These are phyloP conservation scores for Rugonectria rugulosa DNA, from an alignment of 2,329 filamentous ascomycete species.

Conservation along the genomic window DNA sequence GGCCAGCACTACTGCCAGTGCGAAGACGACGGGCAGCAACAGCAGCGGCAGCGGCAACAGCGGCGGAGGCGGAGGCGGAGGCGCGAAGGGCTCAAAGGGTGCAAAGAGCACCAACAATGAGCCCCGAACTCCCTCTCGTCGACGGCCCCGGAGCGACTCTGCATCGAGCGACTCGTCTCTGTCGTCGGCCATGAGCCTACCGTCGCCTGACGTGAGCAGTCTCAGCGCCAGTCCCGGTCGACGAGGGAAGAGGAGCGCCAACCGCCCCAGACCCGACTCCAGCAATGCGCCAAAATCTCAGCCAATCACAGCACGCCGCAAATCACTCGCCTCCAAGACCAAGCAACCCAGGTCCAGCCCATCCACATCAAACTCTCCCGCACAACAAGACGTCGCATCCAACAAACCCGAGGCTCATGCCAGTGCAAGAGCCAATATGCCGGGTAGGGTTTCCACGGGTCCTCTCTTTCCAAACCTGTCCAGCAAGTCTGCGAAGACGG, in stretches of 20 bases:
- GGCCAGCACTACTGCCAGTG: constrained; percentile 1
- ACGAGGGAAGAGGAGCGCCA: constrained; percentile 38
- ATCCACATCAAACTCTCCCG: constrained; percentile 47
- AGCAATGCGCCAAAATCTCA: constrained; percentile 49
- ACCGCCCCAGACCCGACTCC: constrained; percentile 39
- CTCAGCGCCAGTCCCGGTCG: constrained; percentile 38
- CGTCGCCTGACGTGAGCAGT: constrained; percentile 48
- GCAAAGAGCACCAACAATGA: constrained; percentile 26
- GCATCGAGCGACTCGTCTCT: constrained; percentile 54
- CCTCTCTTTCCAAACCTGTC: constrained; percentile 44
- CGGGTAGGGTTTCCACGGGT: constrained; percentile 47
- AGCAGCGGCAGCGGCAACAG: constrained; percentile 17
- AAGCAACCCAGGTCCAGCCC: constrained; percentile 47
- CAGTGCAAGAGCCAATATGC: constrained; percentile 46
- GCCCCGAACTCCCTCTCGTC: constrained; percentile 47
- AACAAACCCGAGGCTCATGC: constrained; percentile 31
- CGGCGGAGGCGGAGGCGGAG: constrained; percentile 4
- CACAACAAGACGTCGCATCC: constrained; percentile 33
- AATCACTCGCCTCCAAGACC: constrained; percentile 48
- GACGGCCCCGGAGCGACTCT: constrained; percentile 46
- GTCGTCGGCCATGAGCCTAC: constrained; percentile 49
- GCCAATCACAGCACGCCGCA: constrained; percentile 51
- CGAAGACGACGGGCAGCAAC: neutral
- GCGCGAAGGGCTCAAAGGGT: neutral
- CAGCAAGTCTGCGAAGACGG: constrained; percentile 36